Conservation (phyloP, 2,329 filamentous ascomycete species). For the Hypoxylon sp. region DNA sequence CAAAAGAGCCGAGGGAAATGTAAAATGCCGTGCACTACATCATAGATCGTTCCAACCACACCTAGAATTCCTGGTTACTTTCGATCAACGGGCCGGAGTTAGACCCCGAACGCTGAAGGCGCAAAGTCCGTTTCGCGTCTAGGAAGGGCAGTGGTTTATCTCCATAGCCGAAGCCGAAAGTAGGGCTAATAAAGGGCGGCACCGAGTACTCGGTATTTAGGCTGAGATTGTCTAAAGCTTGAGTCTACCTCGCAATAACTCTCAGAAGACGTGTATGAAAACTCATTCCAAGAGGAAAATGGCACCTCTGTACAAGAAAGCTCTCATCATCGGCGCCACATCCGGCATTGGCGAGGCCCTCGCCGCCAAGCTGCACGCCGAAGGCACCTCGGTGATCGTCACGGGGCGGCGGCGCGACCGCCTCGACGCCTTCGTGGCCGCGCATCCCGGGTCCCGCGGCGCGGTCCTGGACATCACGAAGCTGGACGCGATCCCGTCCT, state of each 20-base stretch:
- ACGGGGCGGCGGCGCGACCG: constrained; percentile 61
- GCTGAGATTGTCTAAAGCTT: not conserved
- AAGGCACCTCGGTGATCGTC: constrained; percentile 59
- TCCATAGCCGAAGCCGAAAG: not conserved
- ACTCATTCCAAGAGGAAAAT: constrained; percentile 47
- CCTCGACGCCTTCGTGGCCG: constrained; percentile 59
- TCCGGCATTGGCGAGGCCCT: constrained; percentile 63
- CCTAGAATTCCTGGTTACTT: no score
- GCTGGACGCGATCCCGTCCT: constrained; percentile 53
- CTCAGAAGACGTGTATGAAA: no score
- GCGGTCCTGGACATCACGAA: constrained; percentile 58
- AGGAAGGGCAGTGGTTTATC: not conserved
- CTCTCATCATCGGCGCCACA: constrained; percentile 64
- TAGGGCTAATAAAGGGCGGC: no score
- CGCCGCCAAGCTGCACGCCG: constrained; percentile 52
- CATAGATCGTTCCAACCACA: not conserved
- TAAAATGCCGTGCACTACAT: not conserved
- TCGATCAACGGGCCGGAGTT: no score
- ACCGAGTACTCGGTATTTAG: constrained; percentile 1
- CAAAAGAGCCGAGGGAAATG: not conserved
- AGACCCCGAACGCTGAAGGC: no score
- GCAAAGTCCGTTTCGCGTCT: no score
- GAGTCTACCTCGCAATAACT: constrained; percentile 1
- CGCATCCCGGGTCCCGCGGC: constrained; percentile 51
- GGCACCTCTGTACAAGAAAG: constrained; percentile 63